These are phyloP conservation scores for Psilocybe tampanensis DNA, from an alignment of 768 basidiomycete species.

Conservation along the genomic window DNA sequence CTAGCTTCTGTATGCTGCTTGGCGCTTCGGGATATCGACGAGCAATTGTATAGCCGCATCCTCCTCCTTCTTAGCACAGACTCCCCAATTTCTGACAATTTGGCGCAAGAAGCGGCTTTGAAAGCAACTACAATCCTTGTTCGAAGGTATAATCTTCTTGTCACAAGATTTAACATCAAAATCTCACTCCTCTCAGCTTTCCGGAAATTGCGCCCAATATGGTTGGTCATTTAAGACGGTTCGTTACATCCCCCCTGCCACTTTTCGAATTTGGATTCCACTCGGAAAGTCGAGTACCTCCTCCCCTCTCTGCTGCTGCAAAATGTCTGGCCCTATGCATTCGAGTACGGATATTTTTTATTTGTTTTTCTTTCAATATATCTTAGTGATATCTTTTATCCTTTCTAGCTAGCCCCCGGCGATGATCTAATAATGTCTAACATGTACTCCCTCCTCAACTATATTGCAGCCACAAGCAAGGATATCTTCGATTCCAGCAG, in stretches of 20 bases:
- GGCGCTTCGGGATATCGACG: constrained; percentile 67
- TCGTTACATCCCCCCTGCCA: constrained; percentile 84
- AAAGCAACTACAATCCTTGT: constrained; percentile 85
- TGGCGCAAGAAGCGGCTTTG: constrained; percentile 88
- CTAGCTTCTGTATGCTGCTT: constrained; percentile 81
- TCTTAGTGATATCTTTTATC: not conserved
- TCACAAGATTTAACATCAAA: not conserved
- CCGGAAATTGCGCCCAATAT: constrained; percentile 75
- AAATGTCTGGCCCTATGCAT: constrained; percentile 91
- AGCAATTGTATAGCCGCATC: constrained; percentile 68
- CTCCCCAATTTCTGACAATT: constrained; percentile 78
- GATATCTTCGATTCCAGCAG: constrained; percentile 61
- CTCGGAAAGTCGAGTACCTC: constrained; percentile 71
- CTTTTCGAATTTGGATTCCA: constrained; percentile 88
- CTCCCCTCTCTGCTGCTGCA: constrained; percentile 82
- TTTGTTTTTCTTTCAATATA: constrained; percentile 3
- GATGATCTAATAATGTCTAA: constrained; percentile 92
- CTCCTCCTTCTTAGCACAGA: constrained; percentile 78
- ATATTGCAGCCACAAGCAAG: constrained; percentile 83
- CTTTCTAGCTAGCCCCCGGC: constrained; percentile 71
- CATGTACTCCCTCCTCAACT: constrained; percentile 95
- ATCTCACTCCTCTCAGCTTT: constrained; percentile 52
- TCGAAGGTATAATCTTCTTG: constrained; percentile 57
- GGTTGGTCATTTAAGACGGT: constrained; percentile 80
- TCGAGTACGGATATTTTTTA: constrained; percentile 54